Evolutionary conservation across 306 rosid species (phyloP), one percentile per base, ranked within the genome.

Genomic region (Medicago lupulina): DNA sequence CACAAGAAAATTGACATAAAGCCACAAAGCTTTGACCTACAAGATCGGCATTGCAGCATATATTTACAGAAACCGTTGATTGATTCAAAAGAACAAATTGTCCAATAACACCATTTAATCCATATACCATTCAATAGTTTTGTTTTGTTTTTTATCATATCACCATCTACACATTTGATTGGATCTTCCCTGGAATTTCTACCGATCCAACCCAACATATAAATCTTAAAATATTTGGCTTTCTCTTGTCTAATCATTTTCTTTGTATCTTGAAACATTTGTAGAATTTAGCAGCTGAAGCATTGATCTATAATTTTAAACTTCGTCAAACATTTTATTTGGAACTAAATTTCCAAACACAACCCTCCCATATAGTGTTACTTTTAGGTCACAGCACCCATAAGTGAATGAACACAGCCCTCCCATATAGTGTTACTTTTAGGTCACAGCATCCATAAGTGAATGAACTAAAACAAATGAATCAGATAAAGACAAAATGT

Each of bases 401-500:
- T 14, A 15, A 3, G 12, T 64, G 65, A 76, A 70, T 21, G 23
- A 66, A 41, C 17, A 18, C 31, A 65, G 8, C 13, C 28, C 4
- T 40, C 50, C 70, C 15, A 39, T 65, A 16, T 40, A 16, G 54
- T 36, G 8, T 19, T 54, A 13, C 18, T 34, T 34, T 25, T 19
- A 71, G 36, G 41, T 43, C 44, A 17, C 16, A 46, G 50, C 70
- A 31, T 13, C 31, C 71, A 18, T 14, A 15, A 3, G 12, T 64
- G 41, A 76, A 70, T 21, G 5, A 67, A 53, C 21, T 9, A 59
- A 47, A 38, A 3, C 12, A 51, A 25, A 57, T 7, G 54, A 25
- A 55, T 58, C 19, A 38, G 34, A 76, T 25, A 59, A 55, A 12
- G 38, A 40, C 40, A 38, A 76, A 73, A 17, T 67, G 19, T 47